Evolutionary conservation across 1,284 basidiomycete species (phyloP).

Genomic region (Sanghuangporus sanghuang): DNA sequence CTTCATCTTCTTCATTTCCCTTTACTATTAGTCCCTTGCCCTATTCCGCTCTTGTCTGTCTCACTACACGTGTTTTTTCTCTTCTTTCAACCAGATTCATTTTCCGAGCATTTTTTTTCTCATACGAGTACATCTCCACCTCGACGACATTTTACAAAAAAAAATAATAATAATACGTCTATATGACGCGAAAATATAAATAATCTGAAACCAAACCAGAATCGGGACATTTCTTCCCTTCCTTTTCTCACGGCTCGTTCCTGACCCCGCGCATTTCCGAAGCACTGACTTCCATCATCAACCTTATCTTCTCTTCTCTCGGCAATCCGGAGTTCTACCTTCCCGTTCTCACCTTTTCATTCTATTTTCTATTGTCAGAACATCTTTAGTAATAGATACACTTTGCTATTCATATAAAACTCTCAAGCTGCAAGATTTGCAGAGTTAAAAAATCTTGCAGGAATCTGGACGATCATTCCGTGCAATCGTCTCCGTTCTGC

Average conservation of each 20-base stretch:
- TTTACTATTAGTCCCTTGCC: neutral
- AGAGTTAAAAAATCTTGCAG: neutral
- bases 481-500: neutral
- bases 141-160: no score
- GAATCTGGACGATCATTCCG: neutral
- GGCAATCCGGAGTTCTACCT: neutral
- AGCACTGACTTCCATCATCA: neutral
- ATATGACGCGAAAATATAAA: no score
- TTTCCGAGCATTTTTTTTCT: no score
- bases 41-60: neutral
- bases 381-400: neutral
- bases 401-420: no score
- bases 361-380: neutral
- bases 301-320: neutral
- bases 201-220: no score
- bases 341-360: neutral
- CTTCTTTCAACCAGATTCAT: neutral
- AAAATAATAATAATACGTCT: no score
- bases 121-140: no score
- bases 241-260: neutral
- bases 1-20: neutral
- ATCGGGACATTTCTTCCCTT: no score
- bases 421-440: no score
- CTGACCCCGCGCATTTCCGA: neutral
- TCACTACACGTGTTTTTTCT: neutral